Evolutionary conservation across 2,329 filamentous ascomycete species (phyloP).

Genomic region (Eutypella sp.): DNA sequence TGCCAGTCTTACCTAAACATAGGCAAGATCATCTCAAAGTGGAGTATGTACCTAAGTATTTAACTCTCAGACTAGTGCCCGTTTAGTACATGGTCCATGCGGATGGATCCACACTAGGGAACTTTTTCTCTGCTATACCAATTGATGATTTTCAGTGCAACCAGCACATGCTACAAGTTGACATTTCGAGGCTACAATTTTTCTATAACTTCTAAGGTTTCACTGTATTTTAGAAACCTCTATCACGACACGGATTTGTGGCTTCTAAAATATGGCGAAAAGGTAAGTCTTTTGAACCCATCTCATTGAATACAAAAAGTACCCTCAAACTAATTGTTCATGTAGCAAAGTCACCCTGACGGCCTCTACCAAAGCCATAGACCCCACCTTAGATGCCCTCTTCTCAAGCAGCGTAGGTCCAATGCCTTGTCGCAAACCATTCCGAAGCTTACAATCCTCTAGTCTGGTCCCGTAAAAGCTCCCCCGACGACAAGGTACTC

Average conservation of each 20-base stretch:
- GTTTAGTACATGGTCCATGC: too few species aligned
- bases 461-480: slow-evolving; percentile 49
- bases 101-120: not conserved
- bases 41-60: not conserved
- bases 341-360: slow-evolving; percentile 35
- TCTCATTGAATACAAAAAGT: not conserved
- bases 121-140: not conserved
- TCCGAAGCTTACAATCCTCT: slow-evolving; percentile 3
- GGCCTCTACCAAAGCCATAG: slow-evolving; percentile 52
- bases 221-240: not conserved
- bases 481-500: slow-evolving; percentile 42
- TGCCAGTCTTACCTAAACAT: too few species aligned
- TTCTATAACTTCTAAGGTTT: too few species aligned
- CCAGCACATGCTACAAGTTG: too few species aligned
- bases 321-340: slow-evolving; percentile 10
- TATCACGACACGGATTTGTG: too few species aligned
- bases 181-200: not conserved
- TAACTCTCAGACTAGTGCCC: too few species aligned
- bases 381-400: slow-evolving; percentile 64
- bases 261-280: slow-evolving; percentile 24
- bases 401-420: slow-evolving; percentile 67
- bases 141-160: too few species aligned
- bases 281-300: slow-evolving; percentile 14
- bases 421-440: slow-evolving; percentile 2
- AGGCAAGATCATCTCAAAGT: too few species aligned